Percentiles rank a stretch among this genome's conserved stretches.
Conservation (phyloP, 257 asterid species). For the Coffea eugenioides region DNA sequence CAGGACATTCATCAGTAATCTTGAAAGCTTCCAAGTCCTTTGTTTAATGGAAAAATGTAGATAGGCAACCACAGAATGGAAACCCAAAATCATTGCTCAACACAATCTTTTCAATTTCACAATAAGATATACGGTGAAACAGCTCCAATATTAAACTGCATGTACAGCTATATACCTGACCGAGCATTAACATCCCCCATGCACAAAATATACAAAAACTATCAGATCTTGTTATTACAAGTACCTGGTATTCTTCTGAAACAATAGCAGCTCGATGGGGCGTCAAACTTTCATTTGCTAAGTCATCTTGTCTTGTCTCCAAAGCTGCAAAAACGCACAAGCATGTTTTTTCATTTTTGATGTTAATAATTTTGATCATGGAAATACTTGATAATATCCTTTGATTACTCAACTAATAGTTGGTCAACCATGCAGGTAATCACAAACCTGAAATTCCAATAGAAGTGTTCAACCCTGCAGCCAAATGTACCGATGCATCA, state of each 20-base stretch:
- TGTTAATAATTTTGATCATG: background rate
- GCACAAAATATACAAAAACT: conserved; percentile 13
- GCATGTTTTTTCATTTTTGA: background rate
- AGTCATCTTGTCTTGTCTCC: conserved; percentile 40
- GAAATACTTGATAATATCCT: background rate
- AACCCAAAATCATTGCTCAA: background rate
- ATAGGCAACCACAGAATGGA: background rate
- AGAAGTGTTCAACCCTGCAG: conserved; percentile 43
- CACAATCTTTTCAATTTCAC: background rate
- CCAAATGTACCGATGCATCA: conserved; percentile 26
- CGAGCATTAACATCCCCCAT: background rate
- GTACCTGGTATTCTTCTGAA: conserved; percentile 48
- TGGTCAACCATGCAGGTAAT: conserved; percentile 9
- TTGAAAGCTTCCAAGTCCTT: conserved; percentile 42
- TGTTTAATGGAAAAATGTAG: conserved; percentile 11
- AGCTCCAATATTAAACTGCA: background rate
- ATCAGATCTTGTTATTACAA: conserved; percentile 4
- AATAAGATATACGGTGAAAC: background rate
- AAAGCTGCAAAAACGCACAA: conserved; percentile 35
- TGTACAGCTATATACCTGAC: background rate
- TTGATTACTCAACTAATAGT: background rate
- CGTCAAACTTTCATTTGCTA: conserved; percentile 28
- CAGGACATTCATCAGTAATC: conserved; percentile 39
- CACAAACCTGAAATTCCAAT: conserved; percentile 40
- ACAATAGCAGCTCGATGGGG: conserved; percentile 32